A percentile compares a stretch with the other conserved stretches of the same genome.
Evolutionary conservation across 148 eudicot genomes (phyloP).

Genomic region (Beta vulgaris): DNA sequence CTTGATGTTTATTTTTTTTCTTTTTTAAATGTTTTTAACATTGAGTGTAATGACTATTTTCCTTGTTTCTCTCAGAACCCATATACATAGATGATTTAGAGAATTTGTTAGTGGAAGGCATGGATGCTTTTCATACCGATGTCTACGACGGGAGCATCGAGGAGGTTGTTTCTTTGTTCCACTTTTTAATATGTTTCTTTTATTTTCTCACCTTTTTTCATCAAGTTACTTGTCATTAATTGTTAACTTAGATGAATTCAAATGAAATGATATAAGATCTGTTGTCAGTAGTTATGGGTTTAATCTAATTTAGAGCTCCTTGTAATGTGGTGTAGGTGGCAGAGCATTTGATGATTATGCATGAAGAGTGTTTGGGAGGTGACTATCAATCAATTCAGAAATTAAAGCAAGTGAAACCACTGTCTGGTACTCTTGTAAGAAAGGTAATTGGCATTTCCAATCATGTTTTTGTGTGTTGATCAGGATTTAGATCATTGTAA

Average conservation of each 20-base stretch:
- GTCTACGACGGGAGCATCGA: constrained; percentile 67
- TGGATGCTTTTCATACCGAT: constrained; percentile 52
- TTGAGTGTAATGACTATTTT: too few species aligned
- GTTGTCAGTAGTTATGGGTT: not conserved
- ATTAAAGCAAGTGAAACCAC: too few species aligned
- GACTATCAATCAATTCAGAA: too few species aligned
- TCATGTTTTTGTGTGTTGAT: too few species aligned
- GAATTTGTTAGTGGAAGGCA: constrained; percentile 43
- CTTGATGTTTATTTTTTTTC: too few species aligned
- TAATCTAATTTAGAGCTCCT: constrained; percentile 1
- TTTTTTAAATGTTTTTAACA: too few species aligned
- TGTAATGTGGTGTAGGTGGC: constrained; percentile 41
- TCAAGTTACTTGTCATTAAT: not conserved
- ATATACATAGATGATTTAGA: constrained; percentile 76
- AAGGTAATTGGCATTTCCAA: too few species aligned
- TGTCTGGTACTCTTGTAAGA: too few species aligned
- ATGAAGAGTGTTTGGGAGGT: constrained; percentile 74
- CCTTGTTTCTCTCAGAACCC: constrained; percentile 32
- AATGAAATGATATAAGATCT: not conserved
- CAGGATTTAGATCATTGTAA: too few species aligned
- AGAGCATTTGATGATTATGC: constrained; percentile 55
- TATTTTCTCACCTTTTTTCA: not conserved
- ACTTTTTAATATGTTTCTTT: constrained; percentile 43
- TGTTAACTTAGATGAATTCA: not conserved
- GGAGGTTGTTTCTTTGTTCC: too few species aligned